A percentile compares a stretch with the other conserved stretches of the same genome.
Evolutionary conservation across 768 basidiomycete species (phyloP).

Genomic region (Russula virescens): DNA sequence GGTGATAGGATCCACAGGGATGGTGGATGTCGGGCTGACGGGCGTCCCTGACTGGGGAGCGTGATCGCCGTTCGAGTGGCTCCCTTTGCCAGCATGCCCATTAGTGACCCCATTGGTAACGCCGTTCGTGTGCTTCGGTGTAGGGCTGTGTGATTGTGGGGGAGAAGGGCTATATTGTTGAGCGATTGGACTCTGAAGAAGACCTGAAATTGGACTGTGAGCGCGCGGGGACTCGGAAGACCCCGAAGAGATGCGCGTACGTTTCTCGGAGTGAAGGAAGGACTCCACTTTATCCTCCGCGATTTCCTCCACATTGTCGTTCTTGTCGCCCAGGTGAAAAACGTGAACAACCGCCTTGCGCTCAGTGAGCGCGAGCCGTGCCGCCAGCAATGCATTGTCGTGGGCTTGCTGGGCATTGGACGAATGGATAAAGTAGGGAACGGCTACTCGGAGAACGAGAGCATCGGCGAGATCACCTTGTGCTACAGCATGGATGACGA

Average conservation of each 20-base stretch:
- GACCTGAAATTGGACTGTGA: background rate
- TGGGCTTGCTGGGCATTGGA: conserved; percentile 74
- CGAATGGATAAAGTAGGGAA: conserved; percentile 80
- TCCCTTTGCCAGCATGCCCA: conserved; percentile 31
- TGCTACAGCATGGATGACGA: conserved; percentile 71
- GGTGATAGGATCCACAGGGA: conserved; percentile 26
- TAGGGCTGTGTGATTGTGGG: conserved; percentile 9
- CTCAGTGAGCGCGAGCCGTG: conserved; percentile 66
- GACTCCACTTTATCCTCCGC: conserved; percentile 52
- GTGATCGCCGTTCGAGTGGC: conserved; percentile 27
- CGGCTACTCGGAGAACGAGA: conserved; percentile 68
- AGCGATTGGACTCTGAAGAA: background rate
- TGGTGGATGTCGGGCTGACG: conserved; percentile 16
- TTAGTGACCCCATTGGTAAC: conserved; percentile 32
- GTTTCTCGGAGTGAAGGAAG: conserved; percentile 51
- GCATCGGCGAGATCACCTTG: conserved; percentile 65
- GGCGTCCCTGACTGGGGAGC: conserved; percentile 22
- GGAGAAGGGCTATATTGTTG: conserved; percentile 8
- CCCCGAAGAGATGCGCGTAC: conserved; percentile 24
- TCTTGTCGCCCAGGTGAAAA: conserved; percentile 49
- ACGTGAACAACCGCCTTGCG: conserved; percentile 79
- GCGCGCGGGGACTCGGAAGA: background rate
- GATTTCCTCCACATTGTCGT: conserved; percentile 44
- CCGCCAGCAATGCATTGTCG: conserved; percentile 84
- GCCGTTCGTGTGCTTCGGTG: conserved; percentile 29